Evolutionary conservation across 148 eudicot genomes (phyloP), one percentile per base, ranked within the genome.

Genomic region (Fagopyrum homotropicum): DNA sequence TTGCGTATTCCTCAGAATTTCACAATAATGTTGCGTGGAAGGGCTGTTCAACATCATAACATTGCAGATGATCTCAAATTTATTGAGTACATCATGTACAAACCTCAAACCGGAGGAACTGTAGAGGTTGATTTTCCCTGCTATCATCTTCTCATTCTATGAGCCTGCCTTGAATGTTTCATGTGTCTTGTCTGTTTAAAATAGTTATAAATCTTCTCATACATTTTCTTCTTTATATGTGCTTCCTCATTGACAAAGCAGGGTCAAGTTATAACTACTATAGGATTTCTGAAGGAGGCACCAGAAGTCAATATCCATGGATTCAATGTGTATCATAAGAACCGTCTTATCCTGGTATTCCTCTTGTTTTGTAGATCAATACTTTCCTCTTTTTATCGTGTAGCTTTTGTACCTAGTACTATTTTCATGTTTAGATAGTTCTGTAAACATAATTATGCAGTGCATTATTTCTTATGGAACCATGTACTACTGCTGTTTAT

Each of bases 201-300:
- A 4, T 35, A 11, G 15, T 14, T 66, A 35, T 35, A 43, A 43
- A 14, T 40, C 19, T 66, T 66, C 71, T 66, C 47, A 66, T 12
- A 8, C 71, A 5, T 49, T 50, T 12, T 22, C 15, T 5, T 73
- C 22, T 46, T 6, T 63, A 29, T 48, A 50, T 49, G 61, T 47
- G 59, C 64, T 69, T 76, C 22, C 70, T 59, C 15, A 2, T 77
- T 72, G 51, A 75, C 17, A 19, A 72, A 87, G 82, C 88, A 94
- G 98, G 98, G 87, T 9, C 44, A 82, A 72, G 87, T 94, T 51
- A 6, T 88, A 63, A 94, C 97, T 19, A 89, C 97, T 64, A 87
- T 94, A 75, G 98, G 98, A 70, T 94, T 94, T 81, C 75, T 91
- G 74, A 92, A 94, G 86, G 97, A 94, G 80, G 97, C 98, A 78